Conservation (phyloP, 345 rosid genomes). For the Isatis tinctoria region DNA sequence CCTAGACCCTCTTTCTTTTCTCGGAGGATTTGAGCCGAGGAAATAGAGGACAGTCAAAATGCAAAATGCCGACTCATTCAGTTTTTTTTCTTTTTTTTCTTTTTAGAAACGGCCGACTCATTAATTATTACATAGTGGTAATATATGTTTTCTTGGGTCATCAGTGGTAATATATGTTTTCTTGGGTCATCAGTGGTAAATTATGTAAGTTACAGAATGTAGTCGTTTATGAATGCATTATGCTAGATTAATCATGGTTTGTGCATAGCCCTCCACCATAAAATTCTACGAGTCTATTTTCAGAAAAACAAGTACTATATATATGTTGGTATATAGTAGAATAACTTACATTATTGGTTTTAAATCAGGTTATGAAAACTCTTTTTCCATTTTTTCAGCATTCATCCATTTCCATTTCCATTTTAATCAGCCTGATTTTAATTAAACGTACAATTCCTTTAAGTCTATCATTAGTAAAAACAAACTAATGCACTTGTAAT, state of each 20-base stretch:
- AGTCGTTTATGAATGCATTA: not conserved
- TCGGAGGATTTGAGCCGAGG: not conserved
- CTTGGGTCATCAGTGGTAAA: too few relatives aligned
- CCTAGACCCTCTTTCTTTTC: not conserved
- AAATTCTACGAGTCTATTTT: not conserved
- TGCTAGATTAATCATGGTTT: not conserved
- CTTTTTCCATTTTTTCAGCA: not conserved
- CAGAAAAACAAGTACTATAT: too few relatives aligned
- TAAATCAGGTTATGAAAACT: not conserved
- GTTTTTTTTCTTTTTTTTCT: not conserved
- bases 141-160: too few relatives aligned
- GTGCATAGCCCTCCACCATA: not conserved
- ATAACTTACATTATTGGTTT: not conserved
- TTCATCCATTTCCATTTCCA: not conserved
- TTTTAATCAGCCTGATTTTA: too few relatives aligned
- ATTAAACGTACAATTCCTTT: not conserved
- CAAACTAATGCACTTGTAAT: not conserved
- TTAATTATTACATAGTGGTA: not conserved
- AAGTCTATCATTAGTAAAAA: not conserved
- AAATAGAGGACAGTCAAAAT: not conserved
- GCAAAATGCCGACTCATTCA: not conserved
- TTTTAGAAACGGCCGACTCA: not conserved
- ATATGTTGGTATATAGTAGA: not conserved
- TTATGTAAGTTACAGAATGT: not conserved
- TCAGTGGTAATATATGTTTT: too few relatives aligned